A percentile compares a stretch with the other conserved stretches of the same genome.
Evolutionary conservation across 2,329 filamentous ascomycete genomes (phyloP).

Genomic region (Ascochyta clinopodiicola): DNA sequence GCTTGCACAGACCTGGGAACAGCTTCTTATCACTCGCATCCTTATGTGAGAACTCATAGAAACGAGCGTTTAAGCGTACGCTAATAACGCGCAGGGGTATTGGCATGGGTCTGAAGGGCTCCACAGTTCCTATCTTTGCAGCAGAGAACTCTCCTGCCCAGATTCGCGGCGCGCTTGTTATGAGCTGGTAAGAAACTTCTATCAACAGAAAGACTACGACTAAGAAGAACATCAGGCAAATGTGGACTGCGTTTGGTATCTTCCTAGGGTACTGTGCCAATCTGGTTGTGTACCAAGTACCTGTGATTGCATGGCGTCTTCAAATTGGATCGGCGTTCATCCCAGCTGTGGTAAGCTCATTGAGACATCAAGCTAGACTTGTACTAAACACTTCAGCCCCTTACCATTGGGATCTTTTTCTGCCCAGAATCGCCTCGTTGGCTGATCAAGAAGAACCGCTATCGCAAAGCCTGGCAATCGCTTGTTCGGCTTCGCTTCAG

Average conservation of each 20-base stretch:
- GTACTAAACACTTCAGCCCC: constrained; percentile 19
- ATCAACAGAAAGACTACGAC: not conserved
- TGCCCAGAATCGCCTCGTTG: constrained; percentile 50
- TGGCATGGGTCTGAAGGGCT: constrained; percentile 37
- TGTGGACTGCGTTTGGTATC: constrained; percentile 45
- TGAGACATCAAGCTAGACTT: not conserved
- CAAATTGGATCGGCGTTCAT: constrained; percentile 51
- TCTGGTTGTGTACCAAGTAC: constrained; percentile 43
- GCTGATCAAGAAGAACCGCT: constrained; percentile 51
- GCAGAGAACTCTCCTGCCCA: constrained; percentile 55
- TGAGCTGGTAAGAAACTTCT: constrained; percentile 46
- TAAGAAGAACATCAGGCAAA: constrained; percentile 44
- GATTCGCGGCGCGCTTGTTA: constrained; percentile 57
- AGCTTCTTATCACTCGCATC: constrained; percentile 29
- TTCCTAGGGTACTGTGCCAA: constrained; percentile 37
- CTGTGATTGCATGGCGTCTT: constrained; percentile 48
- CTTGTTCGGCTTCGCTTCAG: constrained; percentile 49
- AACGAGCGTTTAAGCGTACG: not conserved
- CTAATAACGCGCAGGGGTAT: constrained; percentile 18
- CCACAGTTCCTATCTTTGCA: constrained; percentile 54
- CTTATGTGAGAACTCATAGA: constrained; percentile 16
- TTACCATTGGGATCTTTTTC: constrained; percentile 49
- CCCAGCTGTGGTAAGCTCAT: constrained; percentile 35
- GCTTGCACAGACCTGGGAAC: constrained; percentile 31
- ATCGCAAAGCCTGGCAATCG: constrained; percentile 48